These are phyloP conservation scores for Thinopyrum obtusiflorum DNA, from an alignment of 202 grass and related monocot species.

Conservation along the genomic window DNA sequence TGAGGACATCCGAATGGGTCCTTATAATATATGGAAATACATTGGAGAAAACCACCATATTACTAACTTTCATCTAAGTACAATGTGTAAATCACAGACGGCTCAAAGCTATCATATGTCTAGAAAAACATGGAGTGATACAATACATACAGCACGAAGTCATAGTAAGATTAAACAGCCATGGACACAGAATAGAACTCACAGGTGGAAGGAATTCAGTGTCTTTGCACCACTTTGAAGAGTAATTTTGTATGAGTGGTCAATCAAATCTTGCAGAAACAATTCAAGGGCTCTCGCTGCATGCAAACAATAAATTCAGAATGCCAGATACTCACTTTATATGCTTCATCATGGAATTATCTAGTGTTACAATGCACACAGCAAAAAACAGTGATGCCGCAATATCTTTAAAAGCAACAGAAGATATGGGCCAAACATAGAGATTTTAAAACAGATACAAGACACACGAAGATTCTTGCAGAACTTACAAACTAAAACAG, in stretches of 20 bases:
- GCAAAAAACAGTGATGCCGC: not conserved
- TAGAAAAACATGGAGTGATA: constrained; percentile 20
- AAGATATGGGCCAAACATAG: constrained; percentile 13
- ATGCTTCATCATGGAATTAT: constrained; percentile 29
- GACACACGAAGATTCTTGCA: not conserved
- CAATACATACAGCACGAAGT: not conserved
- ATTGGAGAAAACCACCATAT: not conserved
- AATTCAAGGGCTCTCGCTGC: constrained; percentile 97
- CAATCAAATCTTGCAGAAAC: constrained; percentile 98
- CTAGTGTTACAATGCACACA: not conserved
- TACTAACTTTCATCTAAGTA: not conserved
- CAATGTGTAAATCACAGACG: not conserved
- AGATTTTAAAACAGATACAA: constrained; percentile 18
- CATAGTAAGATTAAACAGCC: not conserved
- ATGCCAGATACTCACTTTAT: constrained; percentile 17
- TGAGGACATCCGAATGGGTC: not conserved
- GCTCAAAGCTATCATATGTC: constrained; percentile 5
- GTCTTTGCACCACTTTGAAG: constrained; percentile 98
- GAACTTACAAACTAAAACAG: constrained; percentile 98
- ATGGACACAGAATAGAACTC: constrained; percentile 49
- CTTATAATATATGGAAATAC: not conserved
- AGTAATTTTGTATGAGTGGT: constrained; percentile 89
- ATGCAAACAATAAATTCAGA: constrained; percentile 27
- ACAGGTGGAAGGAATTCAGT: constrained; percentile 97
- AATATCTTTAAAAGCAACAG: constrained; percentile 8